phyloP scores from a whole-genome alignment of 306 rosid species.

The Prunus persica region DNA sequence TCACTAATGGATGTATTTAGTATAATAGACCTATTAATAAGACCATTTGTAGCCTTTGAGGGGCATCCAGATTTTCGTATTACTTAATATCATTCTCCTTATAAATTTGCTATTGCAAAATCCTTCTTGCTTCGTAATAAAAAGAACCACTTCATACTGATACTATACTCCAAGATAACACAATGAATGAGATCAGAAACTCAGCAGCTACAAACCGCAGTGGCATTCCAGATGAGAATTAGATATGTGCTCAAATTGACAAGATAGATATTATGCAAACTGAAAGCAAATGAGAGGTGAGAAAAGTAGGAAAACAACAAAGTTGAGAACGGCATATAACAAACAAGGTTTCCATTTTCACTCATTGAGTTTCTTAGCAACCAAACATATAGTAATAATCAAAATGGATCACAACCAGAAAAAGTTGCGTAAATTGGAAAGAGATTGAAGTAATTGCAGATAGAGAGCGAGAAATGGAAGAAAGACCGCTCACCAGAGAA shows the following conservation, averaged over 20 bases:
- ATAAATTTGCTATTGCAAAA: background rate
- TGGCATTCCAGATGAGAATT: background rate
- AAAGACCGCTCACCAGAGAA: conserved; percentile 46
- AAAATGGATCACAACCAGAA: background rate
- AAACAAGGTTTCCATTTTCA: background rate
- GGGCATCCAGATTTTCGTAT: background rate
- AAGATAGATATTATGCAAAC: background rate
- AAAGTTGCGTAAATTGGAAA: background rate
- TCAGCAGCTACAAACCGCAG: background rate
- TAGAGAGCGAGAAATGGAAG: background rate
- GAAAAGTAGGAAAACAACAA: background rate
- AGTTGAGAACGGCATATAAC: background rate
- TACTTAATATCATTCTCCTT: background rate
- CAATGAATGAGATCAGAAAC: background rate
- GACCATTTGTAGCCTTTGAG: background rate
- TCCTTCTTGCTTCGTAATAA: background rate
- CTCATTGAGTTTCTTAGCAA: conserved; percentile 2
- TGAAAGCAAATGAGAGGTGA: background rate
- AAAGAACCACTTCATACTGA: background rate
- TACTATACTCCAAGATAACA: background rate
- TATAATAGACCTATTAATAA: background rate
- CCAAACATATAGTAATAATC: background rate
- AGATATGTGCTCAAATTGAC: background rate
- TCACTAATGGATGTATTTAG: background rate
- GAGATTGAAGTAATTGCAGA: background rate